These are phyloP conservation scores for Linum tenue DNA, from an alignment of 345 rosid species.

Conservation along the genomic window DNA sequence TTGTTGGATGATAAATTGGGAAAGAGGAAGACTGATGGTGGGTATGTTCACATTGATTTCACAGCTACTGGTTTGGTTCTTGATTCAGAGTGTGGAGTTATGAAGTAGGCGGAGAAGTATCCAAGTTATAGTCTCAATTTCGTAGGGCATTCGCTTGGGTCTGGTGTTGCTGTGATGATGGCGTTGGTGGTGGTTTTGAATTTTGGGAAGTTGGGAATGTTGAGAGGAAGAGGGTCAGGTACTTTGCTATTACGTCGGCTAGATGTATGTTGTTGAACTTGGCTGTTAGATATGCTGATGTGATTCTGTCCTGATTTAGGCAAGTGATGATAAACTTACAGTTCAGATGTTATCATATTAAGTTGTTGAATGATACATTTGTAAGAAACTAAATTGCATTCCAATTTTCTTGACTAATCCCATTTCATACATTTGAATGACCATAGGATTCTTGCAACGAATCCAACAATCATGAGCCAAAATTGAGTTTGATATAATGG, in stretches of 20 bases:
- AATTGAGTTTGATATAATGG: no score
- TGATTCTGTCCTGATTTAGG: conserved; percentile 97
- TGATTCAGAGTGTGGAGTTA: conserved; percentile 59
- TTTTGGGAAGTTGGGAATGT: conserved; percentile 55
- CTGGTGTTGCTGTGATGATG: conserved; percentile 87
- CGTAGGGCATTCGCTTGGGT: conserved; percentile 88
- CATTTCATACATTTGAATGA: conserved; percentile 13
- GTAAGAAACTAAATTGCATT: neutral
- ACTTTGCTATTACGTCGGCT: conserved; percentile 93
- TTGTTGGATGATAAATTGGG: no score
- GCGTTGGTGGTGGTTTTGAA: conserved; percentile 55
- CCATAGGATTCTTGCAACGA: conserved; percentile 81
- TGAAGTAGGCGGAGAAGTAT: conserved; percentile 53
- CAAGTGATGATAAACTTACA: conserved; percentile 14
- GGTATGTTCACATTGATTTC: no score
- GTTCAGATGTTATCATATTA: conserved; percentile 1
- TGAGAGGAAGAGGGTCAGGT: conserved; percentile 66
- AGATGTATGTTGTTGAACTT: conserved; percentile 93
- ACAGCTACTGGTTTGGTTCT: conserved; percentile 72
- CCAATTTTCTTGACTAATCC: neutral
- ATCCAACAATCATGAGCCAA: no score
- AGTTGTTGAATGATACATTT: neutral
- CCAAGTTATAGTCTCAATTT: conserved; percentile 76
- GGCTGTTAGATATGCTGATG: conserved; percentile 92
- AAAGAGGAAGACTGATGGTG: no score